Evolutionary conservation across 73 alveolate genomes (phyloP), one percentile per base, ranked within the genome.

Genomic region (Effrenium voratum): DNA sequence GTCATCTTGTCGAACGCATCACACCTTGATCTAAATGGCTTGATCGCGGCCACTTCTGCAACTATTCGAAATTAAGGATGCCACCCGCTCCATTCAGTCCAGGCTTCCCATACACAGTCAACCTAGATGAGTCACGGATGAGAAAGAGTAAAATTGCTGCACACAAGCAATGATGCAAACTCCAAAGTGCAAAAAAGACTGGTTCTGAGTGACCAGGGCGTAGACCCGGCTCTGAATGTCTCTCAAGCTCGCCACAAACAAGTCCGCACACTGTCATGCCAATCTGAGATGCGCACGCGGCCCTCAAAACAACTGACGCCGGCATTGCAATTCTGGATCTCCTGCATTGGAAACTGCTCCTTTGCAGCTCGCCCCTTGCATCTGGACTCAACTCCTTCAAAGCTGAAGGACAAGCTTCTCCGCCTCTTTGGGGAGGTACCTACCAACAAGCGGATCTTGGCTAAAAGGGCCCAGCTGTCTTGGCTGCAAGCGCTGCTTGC

Each of bases 281-380:
- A 32, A 15, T n/a, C 73, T 66, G 60, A 87, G 95, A 43, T 45
- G 10, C 85, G 26, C 40, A 49, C 95, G 3, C 95, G 46, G 36
- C 95, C 95, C 45, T 87, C 85, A 46, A 87, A 87, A 85, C 95
- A 87, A 72, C 76, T 68, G 59, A 87, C 38, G 95, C 95, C 95
- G 32, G 57, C 83, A 44, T 87, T 87, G 85, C 95, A 87, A 43
- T 43, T 45, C 45, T 87, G 55, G 84, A 44, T 87, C 95, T 87
- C 95, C 95, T 87, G 46, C 46, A 1, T 30, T 77, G 43, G 6
- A 32, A 32, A 28, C 49, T 26, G 40, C 46, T 44, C 68, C 13
- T 44, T 43, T 5, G 12, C 2, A 76, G 41, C 24, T 52, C 38
- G 22, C 57, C 32, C 28, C 85, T 36, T 75, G 30, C 34, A 36